phyloP scores from a whole-genome alignment of 2,329 filamentous ascomycete species.

The Exophiala alcalophila region DNA sequence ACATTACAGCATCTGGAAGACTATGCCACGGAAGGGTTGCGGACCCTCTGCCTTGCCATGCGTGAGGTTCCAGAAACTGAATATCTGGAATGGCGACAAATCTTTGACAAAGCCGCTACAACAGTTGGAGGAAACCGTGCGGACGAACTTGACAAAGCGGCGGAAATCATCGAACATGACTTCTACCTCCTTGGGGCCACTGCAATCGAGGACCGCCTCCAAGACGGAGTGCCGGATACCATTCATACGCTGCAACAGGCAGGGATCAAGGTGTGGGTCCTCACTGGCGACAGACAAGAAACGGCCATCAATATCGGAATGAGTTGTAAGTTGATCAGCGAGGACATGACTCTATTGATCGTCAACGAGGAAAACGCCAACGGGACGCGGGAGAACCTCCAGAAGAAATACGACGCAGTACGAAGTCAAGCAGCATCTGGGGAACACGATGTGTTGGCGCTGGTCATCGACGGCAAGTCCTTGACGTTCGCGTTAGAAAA shows the following conservation, averaged over 20 bases:
- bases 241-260: constrained; percentile 96
- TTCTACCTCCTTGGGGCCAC: constrained; percentile 90
- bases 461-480: constrained; percentile 95
- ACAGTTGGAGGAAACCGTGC: constrained; percentile 89
- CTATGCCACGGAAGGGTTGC: constrained; percentile 91
- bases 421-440: constrained; percentile 67
- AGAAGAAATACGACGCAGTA: constrained; percentile 91
- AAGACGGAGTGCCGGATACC: constrained; percentile 96
- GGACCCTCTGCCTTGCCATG: constrained; percentile 92
- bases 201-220: constrained; percentile 92
- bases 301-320: constrained; percentile 99
- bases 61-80: constrained; percentile 88
- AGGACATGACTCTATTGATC: constrained; percentile 97
- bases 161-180: constrained; percentile 91
- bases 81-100: constrained; percentile 78
- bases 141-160: constrained; percentile 94
- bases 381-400: constrained; percentile 80
- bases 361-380: constrained; percentile 83
- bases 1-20: constrained; percentile 96
- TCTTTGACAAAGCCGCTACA: constrained; percentile 84
- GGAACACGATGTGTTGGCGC: constrained; percentile 74
- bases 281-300: constrained; percentile 96
- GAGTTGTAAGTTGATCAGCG: constrained; percentile 97
- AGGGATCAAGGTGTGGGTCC: constrained; percentile 97
- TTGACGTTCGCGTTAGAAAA: constrained; percentile 90